These are phyloP conservation scores for Oehlia diaphana DNA, from an alignment of 192 early-diverging fungal species.

Conservation along the genomic window DNA sequence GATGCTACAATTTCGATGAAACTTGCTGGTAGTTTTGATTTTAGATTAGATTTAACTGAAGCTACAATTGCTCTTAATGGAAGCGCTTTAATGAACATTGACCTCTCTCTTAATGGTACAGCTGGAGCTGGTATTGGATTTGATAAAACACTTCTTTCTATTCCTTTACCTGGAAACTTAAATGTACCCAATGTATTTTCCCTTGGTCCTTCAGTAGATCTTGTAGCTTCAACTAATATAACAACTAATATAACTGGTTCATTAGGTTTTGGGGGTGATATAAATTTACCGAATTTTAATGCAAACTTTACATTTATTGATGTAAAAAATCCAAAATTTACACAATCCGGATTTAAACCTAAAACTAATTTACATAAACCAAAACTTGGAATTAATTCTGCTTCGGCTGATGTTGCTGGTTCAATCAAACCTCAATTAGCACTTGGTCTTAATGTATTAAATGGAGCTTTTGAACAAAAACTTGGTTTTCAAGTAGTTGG, in stretches of 20 bases:
- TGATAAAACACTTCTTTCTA: neutral
- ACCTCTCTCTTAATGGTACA: neutral
- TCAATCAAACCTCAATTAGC: conserved; percentile 11
- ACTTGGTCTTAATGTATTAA: neutral
- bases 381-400: neutral
- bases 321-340: neutral
- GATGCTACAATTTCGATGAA: neutral
- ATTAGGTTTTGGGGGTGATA: neutral
- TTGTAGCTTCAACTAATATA: neutral
- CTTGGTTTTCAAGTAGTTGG: neutral
- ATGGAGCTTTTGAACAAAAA: neutral
- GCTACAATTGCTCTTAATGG: conserved; percentile 7
- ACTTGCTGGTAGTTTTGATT: neutral
- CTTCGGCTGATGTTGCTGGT: neutral
- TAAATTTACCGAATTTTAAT: neutral
- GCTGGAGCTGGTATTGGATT: neutral
- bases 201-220: conserved; percentile 2
- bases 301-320: neutral
- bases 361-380: neutral
- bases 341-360: neutral
- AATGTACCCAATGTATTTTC: neutral
- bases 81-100: conserved; percentile 2
- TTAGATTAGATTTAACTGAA: neutral
- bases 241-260: neutral
- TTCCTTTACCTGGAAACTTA: neutral